Percentiles rank a stretch among this genome's conserved stretches.
phyloP scores from a whole-genome alignment of 805 yeast genomes.

The Monosporozyma unispora region DNA sequence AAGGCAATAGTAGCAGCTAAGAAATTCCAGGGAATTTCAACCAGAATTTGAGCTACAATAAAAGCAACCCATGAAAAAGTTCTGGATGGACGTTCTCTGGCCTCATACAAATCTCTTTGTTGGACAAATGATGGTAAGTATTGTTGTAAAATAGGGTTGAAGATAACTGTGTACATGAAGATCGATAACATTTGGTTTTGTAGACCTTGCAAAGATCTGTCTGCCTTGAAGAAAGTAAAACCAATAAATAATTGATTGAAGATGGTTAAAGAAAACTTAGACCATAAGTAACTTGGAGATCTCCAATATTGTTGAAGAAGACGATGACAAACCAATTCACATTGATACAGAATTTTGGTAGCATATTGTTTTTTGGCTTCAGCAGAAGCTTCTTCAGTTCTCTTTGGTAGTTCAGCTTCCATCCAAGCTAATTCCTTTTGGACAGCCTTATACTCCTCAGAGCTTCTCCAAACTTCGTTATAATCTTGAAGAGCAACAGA shows the following conservation, averaged over 20 bases:
- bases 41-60: conserved; percentile 50
- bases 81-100: conserved; percentile 65
- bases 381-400: conserved; percentile 28
- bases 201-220: conserved; percentile 52
- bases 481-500: conserved; percentile 65
- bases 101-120: conserved; percentile 63
- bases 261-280: conserved; percentile 45
- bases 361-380: conserved; percentile 36
- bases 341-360: conserved; percentile 35
- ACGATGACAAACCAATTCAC: conserved; percentile 40
- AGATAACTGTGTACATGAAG: conserved; percentile 55
- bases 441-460: conserved; percentile 51
- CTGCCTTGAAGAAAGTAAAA: conserved; percentile 64
- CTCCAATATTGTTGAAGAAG: conserved; percentile 60
- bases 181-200: conserved; percentile 77
- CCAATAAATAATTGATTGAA: conserved; percentile 60
- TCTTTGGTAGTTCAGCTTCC: conserved; percentile 48
- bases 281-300: conserved; percentile 54
- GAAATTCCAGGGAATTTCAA: conserved; percentile 60
- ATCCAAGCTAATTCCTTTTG: conserved; percentile 51
- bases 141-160: conserved; percentile 53
- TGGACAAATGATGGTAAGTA: conserved; percentile 51
- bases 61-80: conserved; percentile 63
- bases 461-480: conserved; percentile 67
- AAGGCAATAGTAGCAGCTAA: conserved; percentile 52